These are phyloP conservation scores for Fusarium cicatricum DNA, from an alignment of 2,329 filamentous ascomycete species.

Conservation along the genomic window DNA sequence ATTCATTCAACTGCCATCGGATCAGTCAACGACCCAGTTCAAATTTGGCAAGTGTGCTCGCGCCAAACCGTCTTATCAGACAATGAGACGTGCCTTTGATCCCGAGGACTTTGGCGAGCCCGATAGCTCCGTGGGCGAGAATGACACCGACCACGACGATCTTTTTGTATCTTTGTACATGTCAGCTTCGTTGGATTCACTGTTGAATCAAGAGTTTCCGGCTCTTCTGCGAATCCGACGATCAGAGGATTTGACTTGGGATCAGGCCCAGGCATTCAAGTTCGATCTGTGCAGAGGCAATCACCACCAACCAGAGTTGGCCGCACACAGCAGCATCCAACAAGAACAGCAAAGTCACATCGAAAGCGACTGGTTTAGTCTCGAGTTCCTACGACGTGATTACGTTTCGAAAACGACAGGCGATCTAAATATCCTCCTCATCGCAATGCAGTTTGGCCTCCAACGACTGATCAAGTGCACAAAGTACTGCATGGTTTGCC, in stretches of 20 bases:
- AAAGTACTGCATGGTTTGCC: slow-evolving; percentile 87
- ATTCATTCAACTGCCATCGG: slow-evolving; percentile 53
- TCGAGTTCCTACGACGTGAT: slow-evolving; percentile 41
- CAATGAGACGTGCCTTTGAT: slow-evolving; percentile 53
- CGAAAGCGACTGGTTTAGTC: slow-evolving; percentile 12
- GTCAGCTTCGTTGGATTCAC: slow-evolving; percentile 70
- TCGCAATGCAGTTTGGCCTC: slow-evolving; percentile 78
- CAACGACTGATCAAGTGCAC: slow-evolving; percentile 82
- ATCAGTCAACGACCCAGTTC: slow-evolving; percentile 57
- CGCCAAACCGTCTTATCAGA: slow-evolving; percentile 73
- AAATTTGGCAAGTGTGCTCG: slow-evolving; percentile 73
- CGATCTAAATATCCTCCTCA: slow-evolving; percentile 60
- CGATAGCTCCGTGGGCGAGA: neutral
- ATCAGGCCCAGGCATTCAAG: slow-evolving; percentile 42
- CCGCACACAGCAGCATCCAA: neutral
- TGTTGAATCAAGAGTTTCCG: slow-evolving; percentile 70
- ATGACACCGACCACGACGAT: slow-evolving; percentile 8
- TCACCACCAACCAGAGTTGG: neutral
- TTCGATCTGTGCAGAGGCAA: slow-evolving; percentile 14
- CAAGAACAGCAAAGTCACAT: neutral
- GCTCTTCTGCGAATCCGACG: slow-evolving; percentile 67
- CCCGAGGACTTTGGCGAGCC: slow-evolving; percentile 2
- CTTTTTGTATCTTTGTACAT: slow-evolving; percentile 66
- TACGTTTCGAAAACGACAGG: slow-evolving; percentile 42
- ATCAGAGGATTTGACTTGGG: slow-evolving; percentile 66